Base-by-base conservation (phyloP, 2,329 filamentous ascomycete species). In the Cladobotryum protrusum region DNA sequence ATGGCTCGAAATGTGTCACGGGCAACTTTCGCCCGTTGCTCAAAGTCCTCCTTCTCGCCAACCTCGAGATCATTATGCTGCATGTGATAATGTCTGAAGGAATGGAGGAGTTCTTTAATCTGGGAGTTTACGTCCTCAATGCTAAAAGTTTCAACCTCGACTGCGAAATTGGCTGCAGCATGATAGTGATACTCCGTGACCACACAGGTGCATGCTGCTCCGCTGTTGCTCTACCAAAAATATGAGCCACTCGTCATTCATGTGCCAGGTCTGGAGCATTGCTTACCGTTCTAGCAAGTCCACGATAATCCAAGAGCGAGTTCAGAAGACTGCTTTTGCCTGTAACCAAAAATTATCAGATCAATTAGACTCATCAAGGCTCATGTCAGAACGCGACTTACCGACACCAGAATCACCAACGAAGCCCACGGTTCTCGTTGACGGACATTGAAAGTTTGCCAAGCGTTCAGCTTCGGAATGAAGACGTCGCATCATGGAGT, bases 291-390 rank as follows among this genome's bases (percentile, higher is more conserved):
- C 69, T 64, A 0, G 72, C 72, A 2, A 78, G 61, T 1, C 58
- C 62, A 1, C 54, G 45, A 1, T 45, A 61, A 45, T 77, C 73
- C 3, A 78, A 61, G 1, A 77, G 61, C 1, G 72, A 75, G 54
- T 77, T 77, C 14, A 77, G 61, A 3, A 77, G 57, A 50, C 74
- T 77, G 50, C 73, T 76, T 60, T 77, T 76, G 0, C 74, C 73
- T 68, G 29, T 34, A 53, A 46, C 6, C 20, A 43, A 14, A 6
- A n/a, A 33, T 5, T 14, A 0, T 13, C 3, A 3, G 1, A 17
- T 11, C 11, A 29, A 29, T 29, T 29, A 29, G 11, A 5, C 6
- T 29, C 24, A 29, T 29, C 24, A 29, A 9, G 11, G 24, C 11
- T 29, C 24, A 29, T 8, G 11, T 6, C 24, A 8, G 6, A 29